Conservation (phyloP, 1,139 yeast species). For the Pichia sp. region DNA sequence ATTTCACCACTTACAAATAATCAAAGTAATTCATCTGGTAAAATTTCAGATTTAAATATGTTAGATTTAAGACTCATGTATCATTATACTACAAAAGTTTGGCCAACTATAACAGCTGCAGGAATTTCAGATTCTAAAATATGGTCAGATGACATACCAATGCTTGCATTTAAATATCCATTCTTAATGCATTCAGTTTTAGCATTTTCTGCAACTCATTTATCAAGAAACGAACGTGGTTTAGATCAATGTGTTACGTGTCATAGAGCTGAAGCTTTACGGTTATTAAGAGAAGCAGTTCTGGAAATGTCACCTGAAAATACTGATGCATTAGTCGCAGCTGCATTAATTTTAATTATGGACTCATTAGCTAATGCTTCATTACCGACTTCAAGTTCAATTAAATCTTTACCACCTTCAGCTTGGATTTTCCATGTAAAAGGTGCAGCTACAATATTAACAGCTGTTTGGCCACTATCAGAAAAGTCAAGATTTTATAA, state of each 20-base stretch:
- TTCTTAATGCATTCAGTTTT: conserved; percentile 86
- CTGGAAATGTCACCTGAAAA: conserved; percentile 74
- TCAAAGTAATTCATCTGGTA: conserved; percentile 13
- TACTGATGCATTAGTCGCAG: conserved; percentile 88
- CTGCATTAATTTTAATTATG: conserved; percentile 82
- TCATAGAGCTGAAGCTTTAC: conserved; percentile 81
- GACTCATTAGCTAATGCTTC: conserved; percentile 93
- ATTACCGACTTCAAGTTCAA: conserved; percentile 53
- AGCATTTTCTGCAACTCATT: conserved; percentile 88
- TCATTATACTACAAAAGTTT: conserved; percentile 79
- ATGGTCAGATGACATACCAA: conserved; percentile 85
- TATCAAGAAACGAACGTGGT: conserved; percentile 69
- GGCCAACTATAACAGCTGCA: conserved; percentile 82
- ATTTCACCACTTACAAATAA: conserved; percentile 21
- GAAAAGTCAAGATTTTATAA: conserved; percentile 69
- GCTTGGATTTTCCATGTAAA: conserved; percentile 97
- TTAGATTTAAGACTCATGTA: conserved; percentile 75
- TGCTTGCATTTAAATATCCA: conserved; percentile 81
- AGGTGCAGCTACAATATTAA: conserved; percentile 90
- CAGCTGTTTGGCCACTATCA: conserved; percentile 92
- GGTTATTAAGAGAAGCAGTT: conserved; percentile 78
- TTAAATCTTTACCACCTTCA: conserved; percentile 72
- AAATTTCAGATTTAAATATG: conserved; percentile 46
- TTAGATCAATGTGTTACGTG: conserved; percentile 78
- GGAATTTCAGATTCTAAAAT: conserved; percentile 83